Evolutionary conservation across 805 yeast genomes (phyloP), one percentile per base, ranked within the genome.

Genomic region (Yarrowia keelungensis): DNA sequence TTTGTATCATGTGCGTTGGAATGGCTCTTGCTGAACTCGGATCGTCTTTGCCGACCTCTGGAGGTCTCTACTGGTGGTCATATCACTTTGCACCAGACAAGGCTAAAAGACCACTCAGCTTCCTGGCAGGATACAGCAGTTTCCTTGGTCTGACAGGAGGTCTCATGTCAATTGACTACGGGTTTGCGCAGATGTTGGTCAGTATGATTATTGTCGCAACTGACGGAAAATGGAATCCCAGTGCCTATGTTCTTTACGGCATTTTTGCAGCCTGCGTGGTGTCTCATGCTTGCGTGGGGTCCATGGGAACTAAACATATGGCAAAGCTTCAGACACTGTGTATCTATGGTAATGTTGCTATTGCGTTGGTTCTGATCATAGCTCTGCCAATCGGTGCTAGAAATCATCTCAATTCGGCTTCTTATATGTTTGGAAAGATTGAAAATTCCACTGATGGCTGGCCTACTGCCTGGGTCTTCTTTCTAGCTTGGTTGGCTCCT

Each of bases 231-330:
- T 42, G 45, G 45, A 42, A 42, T 10, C 45, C 45, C 2, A 42
- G 45, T 42, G 9, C 45, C 10, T 42, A 42, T 16, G 45, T 42
- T 16, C 19, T 42, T 9, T 42, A 42, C 45, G 45, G 45, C 45
- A 42, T 42, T 9, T 42, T 42, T 42, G 45, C 45, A 42, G 45
- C 45, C 19, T 42, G 45, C 5, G 45, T 42, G 8, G 45, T 42
- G 5, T 42, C 45, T 9, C 45, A 42, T 42, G 45, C 45, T n/a
- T 42, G 45, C 19, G 45, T 42, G 19, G 45, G 45, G 45, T 42
- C 45, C 19, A 42, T 42, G 16, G 45, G 45, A 42, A 42, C 45
- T 19, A 42, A n/a, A 42, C 45, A 42, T n/a, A 42, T 42, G 45
- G 45, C 45, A 7, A 42, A n/a, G 19, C 45, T 42, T 5, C 45